Evolutionary conservation across 1,284 basidiomycete species (phyloP), one percentile per base, ranked within the genome.

Genomic region (Heterobasidion occidentale): DNA sequence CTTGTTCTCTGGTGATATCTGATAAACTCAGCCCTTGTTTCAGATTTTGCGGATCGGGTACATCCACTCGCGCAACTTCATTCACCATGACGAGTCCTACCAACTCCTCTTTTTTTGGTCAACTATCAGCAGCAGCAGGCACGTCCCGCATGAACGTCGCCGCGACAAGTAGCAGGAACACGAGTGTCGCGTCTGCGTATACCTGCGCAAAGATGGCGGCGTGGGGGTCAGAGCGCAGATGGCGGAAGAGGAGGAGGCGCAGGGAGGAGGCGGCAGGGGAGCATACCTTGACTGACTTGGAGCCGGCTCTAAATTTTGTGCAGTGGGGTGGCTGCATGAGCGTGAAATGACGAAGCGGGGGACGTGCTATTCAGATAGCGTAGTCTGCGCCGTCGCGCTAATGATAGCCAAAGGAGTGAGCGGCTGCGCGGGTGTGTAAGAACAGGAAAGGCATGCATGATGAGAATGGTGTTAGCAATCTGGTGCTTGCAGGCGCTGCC

Each of bases 401-500:
- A 34, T 12, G 38, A 45, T 1, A n/a, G 9, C 9, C 20, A 42
- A 46, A 49, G 53, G 46, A 19, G 50, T 27, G 27, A 17, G 5
- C 19, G 1, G 35, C 15, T 46, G 56, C 9, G 36, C 14, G 36
- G 19, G 46, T 38, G 48, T 1, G 50, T 42, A 52, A 57, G 35
- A 27, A 12, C 15, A 11, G 9, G 6, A 34, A 20, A 15, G 8
- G 17, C 7, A 1, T 78, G 67, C 69, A 96, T 94, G 67, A 99
- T 98, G 19, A 99, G 77, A 97, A 99, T 98, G 1, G 96, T 95
- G 67, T 99, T 99, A n/a, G 96, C 95, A 57, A 99, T 98, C 68
- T 99, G 97, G 70, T 99, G 97, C 71, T 99, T 99, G 78, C 96
- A 98, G 8, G 99, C 96, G 1, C 97, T 97, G 14, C 97, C 97